These are phyloP conservation scores for Xylaria castorea DNA, from an alignment of 495 filamentous ascomycete genomes.

Conservation along the genomic window DNA sequence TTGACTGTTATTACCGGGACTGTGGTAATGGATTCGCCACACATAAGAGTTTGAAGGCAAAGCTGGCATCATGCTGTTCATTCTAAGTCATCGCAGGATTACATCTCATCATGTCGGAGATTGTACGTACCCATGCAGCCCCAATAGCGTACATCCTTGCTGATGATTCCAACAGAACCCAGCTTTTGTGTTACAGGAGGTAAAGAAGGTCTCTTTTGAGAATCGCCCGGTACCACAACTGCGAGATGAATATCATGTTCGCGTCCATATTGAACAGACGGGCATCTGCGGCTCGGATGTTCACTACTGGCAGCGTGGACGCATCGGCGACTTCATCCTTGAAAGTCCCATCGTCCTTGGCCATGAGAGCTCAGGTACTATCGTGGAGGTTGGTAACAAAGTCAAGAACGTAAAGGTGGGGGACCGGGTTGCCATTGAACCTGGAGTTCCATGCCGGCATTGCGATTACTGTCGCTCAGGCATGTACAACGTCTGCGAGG, in stretches of 20 bases:
- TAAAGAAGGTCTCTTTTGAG: conserved; percentile 48
- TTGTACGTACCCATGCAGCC: conserved; percentile 17
- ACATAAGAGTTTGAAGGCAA: conserved; percentile 9
- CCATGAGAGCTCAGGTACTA: conserved; percentile 76
- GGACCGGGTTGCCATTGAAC: conserved; percentile 65
- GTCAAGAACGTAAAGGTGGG: conserved; percentile 71
- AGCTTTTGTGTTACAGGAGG: conserved; percentile 48
- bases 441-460: conserved; percentile 58
- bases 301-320: conserved; percentile 46
- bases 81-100: background rate
- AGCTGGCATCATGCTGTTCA: background rate
- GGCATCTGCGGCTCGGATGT: conserved; percentile 48
- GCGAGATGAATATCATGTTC: conserved; percentile 40
- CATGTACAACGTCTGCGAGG: conserved; percentile 60
- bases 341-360: conserved; percentile 62
- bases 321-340: conserved; percentile 46
- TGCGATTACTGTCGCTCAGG: conserved; percentile 61
- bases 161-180: conserved; percentile 37
- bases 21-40: background rate
- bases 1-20: background rate
- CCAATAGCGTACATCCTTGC: conserved; percentile 18
- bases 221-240: conserved; percentile 45
- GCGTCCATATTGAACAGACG: conserved; percentile 46
- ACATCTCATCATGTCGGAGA: conserved; percentile 19
- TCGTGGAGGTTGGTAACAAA: conserved; percentile 70